Percentiles rank a stretch among this genome's conserved stretches.
Conservation (phyloP, 2,329 filamentous ascomycete species). For the Tricladium varicosporioides region DNA sequence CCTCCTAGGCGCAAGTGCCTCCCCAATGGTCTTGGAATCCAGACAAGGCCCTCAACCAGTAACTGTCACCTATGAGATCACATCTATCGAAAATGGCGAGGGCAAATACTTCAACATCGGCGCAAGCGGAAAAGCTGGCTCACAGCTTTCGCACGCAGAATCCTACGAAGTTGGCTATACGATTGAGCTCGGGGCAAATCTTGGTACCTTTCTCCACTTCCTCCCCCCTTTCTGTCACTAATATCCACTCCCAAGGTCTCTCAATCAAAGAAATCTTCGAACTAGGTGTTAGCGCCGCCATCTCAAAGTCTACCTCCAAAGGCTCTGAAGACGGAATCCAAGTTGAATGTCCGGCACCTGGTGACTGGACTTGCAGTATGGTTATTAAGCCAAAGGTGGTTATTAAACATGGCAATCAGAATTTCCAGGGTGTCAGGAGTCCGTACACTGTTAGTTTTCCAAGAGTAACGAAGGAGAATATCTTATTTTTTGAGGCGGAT, state of each 20-base stretch:
- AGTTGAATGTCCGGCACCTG: background rate
- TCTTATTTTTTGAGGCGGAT: background rate
- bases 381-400: background rate
- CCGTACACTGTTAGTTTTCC: background rate
- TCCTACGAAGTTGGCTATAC: background rate
- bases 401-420: background rate
- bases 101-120: background rate
- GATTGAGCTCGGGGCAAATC: background rate
- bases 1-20: background rate
- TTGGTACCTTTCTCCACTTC: background rate
- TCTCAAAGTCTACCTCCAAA: background rate
- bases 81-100: background rate
- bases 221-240: background rate
- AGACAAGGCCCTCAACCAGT: background rate
- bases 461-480: background rate
- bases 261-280: background rate
- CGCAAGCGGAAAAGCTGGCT: background rate
- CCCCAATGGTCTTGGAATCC: background rate
- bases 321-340: background rate
- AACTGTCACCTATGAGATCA: background rate
- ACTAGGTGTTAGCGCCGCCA: background rate
- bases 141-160: background rate
- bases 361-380: background rate
- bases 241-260: background rate
- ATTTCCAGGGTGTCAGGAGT: background rate